Base-by-base conservation (phyloP, 139 green algal species). In the Microglena sp. region DNA sequence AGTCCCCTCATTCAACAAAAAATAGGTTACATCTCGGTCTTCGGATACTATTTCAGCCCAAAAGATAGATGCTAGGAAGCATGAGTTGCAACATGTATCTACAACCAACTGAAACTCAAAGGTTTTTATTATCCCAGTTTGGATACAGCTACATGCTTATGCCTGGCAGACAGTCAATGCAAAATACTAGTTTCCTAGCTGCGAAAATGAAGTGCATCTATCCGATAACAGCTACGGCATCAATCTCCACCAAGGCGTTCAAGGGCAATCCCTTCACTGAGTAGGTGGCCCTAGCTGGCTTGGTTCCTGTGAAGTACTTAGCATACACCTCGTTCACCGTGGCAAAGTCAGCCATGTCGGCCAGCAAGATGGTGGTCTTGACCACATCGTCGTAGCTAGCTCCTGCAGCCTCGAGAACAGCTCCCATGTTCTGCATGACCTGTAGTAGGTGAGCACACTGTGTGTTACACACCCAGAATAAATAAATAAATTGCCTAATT, bases 291-390 rank as follows among this genome's bases (percentile, higher is more conserved):
- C 92, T 74, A 7, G 91, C 92, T 34, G 92, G 92, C 2, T 87
- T 87, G 44, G 93, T 61, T n/a, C 82, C 66, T 1, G 79, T 63
- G 77, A 97, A 97, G 70, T 85, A 92, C 53, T 76, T 85, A 32
- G 67, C 83, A 54, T 84, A 81, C 50, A 84, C 82, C 8, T 59
- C 86, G 66, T 98, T 98, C 7, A 98, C 88, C n/a, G 78, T 84
- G 11, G 67, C 77, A 77, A 98, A 98, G 74, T 98, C 89, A 2
- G n/a, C 73, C 72, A 99, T 97, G 75, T 97, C 87, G 18, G 79
- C 78, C 26, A 84, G 69, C 43, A 99, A 78, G 60, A 98, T 92
- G 28, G 90, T 98, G 2, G 92, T 97, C 76, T 99, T 98, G 15
- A 98, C 84, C 2, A 99, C 94, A 26, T 92, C 79, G 33, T 70